Base-by-base conservation (phyloP, 768 basidiomycete genomes). In the Gloeostereum incarnatum region DNA sequence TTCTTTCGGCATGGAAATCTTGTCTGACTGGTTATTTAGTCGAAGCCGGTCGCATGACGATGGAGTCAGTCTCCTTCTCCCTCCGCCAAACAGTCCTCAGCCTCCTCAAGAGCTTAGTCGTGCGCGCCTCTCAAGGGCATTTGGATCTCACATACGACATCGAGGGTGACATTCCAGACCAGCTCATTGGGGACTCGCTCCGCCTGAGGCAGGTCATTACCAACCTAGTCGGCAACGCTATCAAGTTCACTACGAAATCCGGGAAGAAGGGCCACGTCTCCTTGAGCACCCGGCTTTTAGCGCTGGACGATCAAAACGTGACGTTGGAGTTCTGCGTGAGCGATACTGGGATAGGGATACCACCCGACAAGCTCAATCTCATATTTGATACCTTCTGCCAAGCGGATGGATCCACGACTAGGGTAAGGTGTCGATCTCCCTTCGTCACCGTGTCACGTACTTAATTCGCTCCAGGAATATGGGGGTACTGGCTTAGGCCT, bases 371-470 rank as follows among this genome's bases (percentile, higher is more conserved):
- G 66, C 65, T 98, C 47, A 94, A 93, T 53, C 68, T 98, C 52
- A 98, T 98, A 56, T 99, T 98, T 61, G 96, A 99, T 55, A 98
- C 96, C 1, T 99, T 99, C 63, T 91, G 89, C 48, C 96, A 98
- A 55, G 96, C 96, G 1, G 96, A 98, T 67, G 96, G 96, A 18
- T 97, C 92, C 6, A 98, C 96, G 3, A 98, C 93, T 5, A 63
- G 94, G 53, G 89, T 88, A 49, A 31, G 81, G 20, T 36, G 25
- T 31, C 33, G 36, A 43, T 38, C 41, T 29, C 38, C 43, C 22
- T 14, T 43, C 42, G 36, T n/a, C n/a, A n/a, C n/a, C n/a, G n/a
- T n/a, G 31, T 29, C 2, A 32, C 35, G 30, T 33, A 23, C 27
- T 14, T 21, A 35, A 23, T 29, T 14, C 20, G 25, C 31, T 35